A percentile compares a stretch with the other conserved stretches of the same genome.
Evolutionary conservation across 106 monocot species (phyloP).

Genomic region (Ottelia alismoides): DNA sequence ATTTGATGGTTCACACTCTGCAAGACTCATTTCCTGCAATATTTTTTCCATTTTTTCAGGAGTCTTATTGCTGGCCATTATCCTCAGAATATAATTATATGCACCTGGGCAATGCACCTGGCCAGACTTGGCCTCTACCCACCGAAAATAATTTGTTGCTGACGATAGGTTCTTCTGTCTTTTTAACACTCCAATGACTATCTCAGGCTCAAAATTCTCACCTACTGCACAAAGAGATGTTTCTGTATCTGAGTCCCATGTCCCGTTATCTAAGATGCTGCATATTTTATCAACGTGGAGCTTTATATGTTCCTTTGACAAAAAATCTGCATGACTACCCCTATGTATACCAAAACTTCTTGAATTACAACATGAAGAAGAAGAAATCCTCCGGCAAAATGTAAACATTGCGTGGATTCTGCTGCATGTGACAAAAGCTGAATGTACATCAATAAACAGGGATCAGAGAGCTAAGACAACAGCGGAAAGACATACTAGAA

Average conservation of each 20-base stretch:
- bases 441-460: no score
- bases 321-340: no score
- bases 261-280: conserved; percentile 21
- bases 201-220: conserved; percentile 21
- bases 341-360: no score
- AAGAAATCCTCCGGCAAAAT: no score
- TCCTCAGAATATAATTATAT: conserved; percentile 54
- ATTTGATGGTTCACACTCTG: conserved; percentile 46
- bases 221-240: conserved; percentile 20
- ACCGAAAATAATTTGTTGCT: conserved; percentile 55
- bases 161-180: conserved; percentile 29
- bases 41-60: conserved; percentile 45
- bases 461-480: no score
- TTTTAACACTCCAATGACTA: conserved; percentile 33
- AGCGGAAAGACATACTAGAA: no score
- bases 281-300: conserved; percentile 31
- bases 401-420: no score
- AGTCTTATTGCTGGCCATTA: conserved; percentile 34
- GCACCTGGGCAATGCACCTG: conserved; percentile 36
- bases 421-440: no score
- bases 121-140: conserved; percentile 35
- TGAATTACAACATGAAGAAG: no score
- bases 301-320: conserved; percentile 3
- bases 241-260: conserved; percentile 29
- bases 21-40: conserved; percentile 76